These are phyloP conservation scores for Malus asiatica DNA, from an alignment of 306 rosid genomes.

Conservation along the genomic window DNA sequence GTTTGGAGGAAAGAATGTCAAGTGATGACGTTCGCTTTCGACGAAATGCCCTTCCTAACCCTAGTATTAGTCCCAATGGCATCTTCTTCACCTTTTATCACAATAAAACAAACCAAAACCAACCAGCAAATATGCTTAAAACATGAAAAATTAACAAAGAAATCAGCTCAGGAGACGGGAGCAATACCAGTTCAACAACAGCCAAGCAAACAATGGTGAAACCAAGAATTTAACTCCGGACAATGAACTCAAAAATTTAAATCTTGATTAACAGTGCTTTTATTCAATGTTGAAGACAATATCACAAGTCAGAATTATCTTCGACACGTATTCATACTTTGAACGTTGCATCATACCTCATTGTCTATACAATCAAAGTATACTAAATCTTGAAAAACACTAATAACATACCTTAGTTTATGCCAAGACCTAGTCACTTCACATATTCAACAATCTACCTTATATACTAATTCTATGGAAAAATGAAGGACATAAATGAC, in stretches of 20 bases:
- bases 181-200: background rate
- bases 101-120: background rate
- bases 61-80: slow-evolving; percentile 35
- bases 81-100: slow-evolving; percentile 6
- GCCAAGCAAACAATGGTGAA: background rate
- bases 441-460: too few species aligned
- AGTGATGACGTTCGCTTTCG: slow-evolving; percentile 39
- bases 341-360: too few species aligned
- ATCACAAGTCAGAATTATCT: background rate
- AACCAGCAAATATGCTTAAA: background rate
- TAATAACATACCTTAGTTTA: too few species aligned
- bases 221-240: background rate
- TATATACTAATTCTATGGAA: too few species aligned
- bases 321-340: background rate
- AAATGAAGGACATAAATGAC: too few species aligned
- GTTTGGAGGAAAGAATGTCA: slow-evolving; percentile 65
- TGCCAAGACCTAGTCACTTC: too few species aligned
- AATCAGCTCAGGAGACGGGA: background rate
- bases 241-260: background rate
- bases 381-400: too few species aligned
- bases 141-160: background rate
- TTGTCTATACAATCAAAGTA: background rate
- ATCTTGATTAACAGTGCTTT: background rate
- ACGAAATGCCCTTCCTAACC: slow-evolving; percentile 29
- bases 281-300: background rate